Percentiles rank a stretch among this genome's conserved stretches.
Evolutionary conservation across 2,329 filamentous ascomycete genomes (phyloP).

Genomic region (Aphanoascus verrucosus): DNA sequence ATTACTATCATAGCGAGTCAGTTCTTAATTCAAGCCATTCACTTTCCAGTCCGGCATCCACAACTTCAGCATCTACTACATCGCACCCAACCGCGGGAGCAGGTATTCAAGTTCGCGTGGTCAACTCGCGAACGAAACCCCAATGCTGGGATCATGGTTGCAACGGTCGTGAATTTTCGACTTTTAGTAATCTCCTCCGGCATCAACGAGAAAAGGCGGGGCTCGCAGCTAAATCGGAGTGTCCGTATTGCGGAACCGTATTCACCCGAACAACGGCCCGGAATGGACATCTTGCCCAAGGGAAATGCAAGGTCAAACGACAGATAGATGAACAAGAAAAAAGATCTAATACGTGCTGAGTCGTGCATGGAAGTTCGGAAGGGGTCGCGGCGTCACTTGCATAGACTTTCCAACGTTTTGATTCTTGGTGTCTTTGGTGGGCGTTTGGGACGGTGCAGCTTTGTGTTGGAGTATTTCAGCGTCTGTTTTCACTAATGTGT

Average conservation of each 20-base stretch:
- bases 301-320: constrained; percentile 67
- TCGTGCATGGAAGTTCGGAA: background rate
- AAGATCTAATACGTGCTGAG: background rate
- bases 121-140: constrained; percentile 75
- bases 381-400: no score
- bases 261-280: constrained; percentile 82
- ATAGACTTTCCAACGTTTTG: background rate
- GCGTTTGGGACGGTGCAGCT: background rate
- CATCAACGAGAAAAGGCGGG: constrained; percentile 94
- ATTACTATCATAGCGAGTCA: background rate
- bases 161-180: constrained; percentile 90
- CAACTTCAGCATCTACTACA: constrained; percentile 3
- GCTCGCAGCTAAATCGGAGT: constrained; percentile 76
- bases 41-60: background rate
- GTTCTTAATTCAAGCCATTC: background rate
- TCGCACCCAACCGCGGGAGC: constrained; percentile 28
- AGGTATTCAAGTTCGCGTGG: constrained; percentile 46
- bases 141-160: constrained; percentile 97
- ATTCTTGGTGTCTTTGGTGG: background rate
- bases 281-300: constrained; percentile 75
- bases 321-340: constrained; percentile 7
- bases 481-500: background rate
- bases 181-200: constrained; percentile 85
- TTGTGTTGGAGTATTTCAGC: background rate
- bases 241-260: constrained; percentile 82